phyloP scores from a whole-genome alignment of 2,329 filamentous ascomycete species.

The Cladosporium sp. region DNA sequence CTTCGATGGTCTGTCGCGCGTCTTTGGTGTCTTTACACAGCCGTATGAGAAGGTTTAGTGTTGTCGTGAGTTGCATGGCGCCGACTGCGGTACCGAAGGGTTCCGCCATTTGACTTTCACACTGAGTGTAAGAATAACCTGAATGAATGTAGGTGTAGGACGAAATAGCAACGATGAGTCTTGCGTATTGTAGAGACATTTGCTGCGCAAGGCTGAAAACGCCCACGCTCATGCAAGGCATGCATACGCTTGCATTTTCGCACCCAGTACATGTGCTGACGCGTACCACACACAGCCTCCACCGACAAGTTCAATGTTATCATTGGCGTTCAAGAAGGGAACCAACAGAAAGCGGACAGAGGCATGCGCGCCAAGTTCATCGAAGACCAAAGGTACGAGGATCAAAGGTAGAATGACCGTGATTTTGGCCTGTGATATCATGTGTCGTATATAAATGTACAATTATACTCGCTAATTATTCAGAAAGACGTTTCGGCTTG shows the following conservation, averaged over 20 bases:
- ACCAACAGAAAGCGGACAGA: background rate
- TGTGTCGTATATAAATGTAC: background rate
- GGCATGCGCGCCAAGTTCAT: too few relatives aligned
- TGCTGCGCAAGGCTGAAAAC: background rate
- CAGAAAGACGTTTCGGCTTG: background rate
- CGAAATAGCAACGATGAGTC: background rate
- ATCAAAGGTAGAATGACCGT: background rate
- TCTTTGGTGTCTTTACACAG: conserved; percentile 16
- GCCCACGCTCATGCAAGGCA: background rate
- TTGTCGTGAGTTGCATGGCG: conserved; percentile 14
- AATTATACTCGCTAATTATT: background rate
- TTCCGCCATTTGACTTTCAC: conserved; percentile 7
- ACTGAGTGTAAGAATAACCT: background rate
- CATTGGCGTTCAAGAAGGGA: background rate
- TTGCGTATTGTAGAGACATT: background rate
- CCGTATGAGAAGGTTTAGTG: background rate
- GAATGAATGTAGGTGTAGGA: background rate
- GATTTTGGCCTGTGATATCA: background rate
- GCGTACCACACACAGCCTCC: background rate
- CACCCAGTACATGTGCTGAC: background rate
- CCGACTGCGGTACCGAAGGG: conserved; percentile 11
- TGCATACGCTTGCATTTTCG: background rate
- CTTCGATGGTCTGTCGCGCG: background rate
- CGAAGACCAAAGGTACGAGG: too few relatives aligned
- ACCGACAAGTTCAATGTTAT: background rate